Evolutionary conservation across 805 yeast genomes (phyloP).

Genomic region (Sungouiella thailandica): DNA sequence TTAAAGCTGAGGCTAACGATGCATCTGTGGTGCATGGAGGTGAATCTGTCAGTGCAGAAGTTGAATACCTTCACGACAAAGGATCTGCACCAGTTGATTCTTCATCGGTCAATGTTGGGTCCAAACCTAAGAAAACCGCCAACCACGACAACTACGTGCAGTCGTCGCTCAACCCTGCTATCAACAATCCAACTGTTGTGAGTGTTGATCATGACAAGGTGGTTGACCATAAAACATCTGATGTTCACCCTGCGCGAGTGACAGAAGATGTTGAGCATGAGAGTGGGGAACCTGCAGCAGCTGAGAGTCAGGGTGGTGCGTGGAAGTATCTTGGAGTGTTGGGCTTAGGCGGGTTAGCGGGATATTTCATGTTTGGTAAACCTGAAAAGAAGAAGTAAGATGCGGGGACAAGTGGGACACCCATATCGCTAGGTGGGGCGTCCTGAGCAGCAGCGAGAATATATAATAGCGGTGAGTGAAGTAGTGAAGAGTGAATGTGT

Average conservation of each 20-base stretch:
- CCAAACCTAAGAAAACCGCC: constrained; percentile 23
- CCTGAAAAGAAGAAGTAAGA: constrained; percentile 2
- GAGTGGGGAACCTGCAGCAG: constrained; percentile 5
- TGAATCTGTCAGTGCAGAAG: constrained; percentile 32
- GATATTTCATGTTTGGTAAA: constrained; percentile 12
- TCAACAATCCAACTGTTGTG: constrained; percentile 32
- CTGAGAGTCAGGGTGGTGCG: constrained; percentile 1
- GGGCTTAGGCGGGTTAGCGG: constrained; percentile 16
- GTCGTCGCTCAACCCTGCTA: constrained; percentile 36
- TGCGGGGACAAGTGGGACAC: too few species aligned
- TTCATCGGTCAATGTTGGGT: constrained; percentile 10
- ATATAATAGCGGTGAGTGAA: too few species aligned
- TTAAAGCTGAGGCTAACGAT: constrained; percentile 41
- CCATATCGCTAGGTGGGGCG: too few species aligned
- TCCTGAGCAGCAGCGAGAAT: too few species aligned
- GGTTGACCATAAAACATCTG: constrained; percentile 32
- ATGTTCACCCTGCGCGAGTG: constrained; percentile 27
- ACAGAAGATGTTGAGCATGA: constrained; percentile 35
- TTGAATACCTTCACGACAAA: constrained; percentile 35
- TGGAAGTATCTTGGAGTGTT: constrained; percentile 10
- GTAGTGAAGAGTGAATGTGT: too few species aligned
- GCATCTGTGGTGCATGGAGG: constrained; percentile 42
- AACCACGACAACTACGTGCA: constrained; percentile 38
- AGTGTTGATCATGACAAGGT: constrained; percentile 29
- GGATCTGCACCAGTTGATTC: constrained; percentile 34